Evolutionary conservation across 805 yeast species (phyloP), one percentile per base, ranked within the genome.

Genomic region (Saccharomyces kudriavzevii): DNA sequence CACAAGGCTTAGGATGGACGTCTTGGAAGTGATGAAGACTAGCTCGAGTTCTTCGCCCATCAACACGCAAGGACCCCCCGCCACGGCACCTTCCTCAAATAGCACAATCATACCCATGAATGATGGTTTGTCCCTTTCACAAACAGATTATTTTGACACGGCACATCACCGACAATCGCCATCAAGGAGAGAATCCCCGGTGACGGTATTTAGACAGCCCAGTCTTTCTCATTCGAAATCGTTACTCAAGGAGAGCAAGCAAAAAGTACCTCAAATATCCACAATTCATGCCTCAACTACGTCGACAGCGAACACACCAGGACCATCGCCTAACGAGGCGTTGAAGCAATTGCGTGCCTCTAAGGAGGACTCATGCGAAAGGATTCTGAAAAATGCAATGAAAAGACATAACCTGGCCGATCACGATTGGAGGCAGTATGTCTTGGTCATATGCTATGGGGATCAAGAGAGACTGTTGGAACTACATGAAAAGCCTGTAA

Each of bases 341-440:
- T 75, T 89, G 59, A 87, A 88, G 61, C 94, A 88, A 60, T 71
- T 91, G 56, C 73, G 94, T 48, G 95, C 96, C 1, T 85, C 92
- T 6, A 83, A 88, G 26, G 96, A 90, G 52, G 98, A 92, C 62
- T 90, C 97, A 1, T 90, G 97, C 67, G 83, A 86, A 61, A 87
- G 87, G 67, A 85, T 92, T 24, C 72, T 94, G 48, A 95, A 88
- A 63, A 89, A 86, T 35, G 97, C 96, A 4, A 84, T 89, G 87
- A 82, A 84, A 60, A 78, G 95, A 56, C 96, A 91, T 70, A 84
- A 83, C 55, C 77, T 92, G 49, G 83, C 82, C 48, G 80, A 82
- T 30, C 84, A 81, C 50, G 96, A 89, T 64, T 87, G 96, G 91
- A 78, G 87, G 51, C 86, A 89, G 62, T 92, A 90, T 66, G 96